Evolutionary conservation across 768 basidiomycete genomes (phyloP), one percentile per base, ranked within the genome.

Genomic region (Pulveroboletus sp.): DNA sequence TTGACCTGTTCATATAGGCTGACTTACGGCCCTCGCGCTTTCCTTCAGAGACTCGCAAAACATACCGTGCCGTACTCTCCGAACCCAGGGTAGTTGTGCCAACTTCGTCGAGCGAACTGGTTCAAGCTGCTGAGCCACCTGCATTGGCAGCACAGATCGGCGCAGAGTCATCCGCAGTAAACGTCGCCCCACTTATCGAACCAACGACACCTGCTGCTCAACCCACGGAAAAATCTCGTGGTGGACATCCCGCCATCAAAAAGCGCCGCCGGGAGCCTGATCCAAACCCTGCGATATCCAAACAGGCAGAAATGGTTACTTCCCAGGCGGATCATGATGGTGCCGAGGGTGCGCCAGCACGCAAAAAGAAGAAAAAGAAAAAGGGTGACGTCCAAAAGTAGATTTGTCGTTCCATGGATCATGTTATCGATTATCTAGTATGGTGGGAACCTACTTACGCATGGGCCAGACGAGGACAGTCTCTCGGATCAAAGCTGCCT

Each of bases 31-130:
- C 6, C 12, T 12, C n/a, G 3, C 31, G 7, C 19, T 24, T 25
- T 8, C n/a, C 38, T 36, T 19, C 56, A 91, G 90, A 88, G 69
- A 88, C 89, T 1, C 85, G 90, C 27, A 81, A 79, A 60, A 90
- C 88, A 5, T 90, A 87, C 58, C 80, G 89, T 6, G 85, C 90
- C 0, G 77, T 91, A 1, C 69, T 92, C 19, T 90, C 89, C 4
- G 86, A 88, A 59, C 87, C 90, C 0, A 78, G 64, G 40, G 63
- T 90, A 10, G 75, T 91, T 11, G 64, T 89, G 2, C 84, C 84
- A 3, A 35, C 44, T 34, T 23, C 47, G 7, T 27, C 41, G 14
- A 27, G 5, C 17, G 46, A 53, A 34, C 36, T 35, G 2, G 10
- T 20, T 32, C 47, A 41, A 25, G 9, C 20, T 6, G 32, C 38